Evolutionary conservation across 257 asterid genomes (phyloP).

Genomic region (Cynanchum wilfordii): DNA sequence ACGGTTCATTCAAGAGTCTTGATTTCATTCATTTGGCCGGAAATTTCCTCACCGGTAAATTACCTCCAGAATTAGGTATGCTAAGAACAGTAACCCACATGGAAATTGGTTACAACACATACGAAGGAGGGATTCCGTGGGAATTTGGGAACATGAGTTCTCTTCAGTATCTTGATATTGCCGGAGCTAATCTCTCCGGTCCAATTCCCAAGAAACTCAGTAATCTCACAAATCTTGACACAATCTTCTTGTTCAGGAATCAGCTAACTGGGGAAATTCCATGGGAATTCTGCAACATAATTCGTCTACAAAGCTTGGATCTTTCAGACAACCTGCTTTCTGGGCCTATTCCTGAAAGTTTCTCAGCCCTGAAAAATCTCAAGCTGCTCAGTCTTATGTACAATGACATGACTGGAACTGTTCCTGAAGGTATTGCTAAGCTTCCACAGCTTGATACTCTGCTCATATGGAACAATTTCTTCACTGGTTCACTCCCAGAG

Average conservation of each 20-base stretch:
- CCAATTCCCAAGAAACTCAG: constrained; percentile 52
- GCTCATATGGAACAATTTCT: constrained; percentile 83
- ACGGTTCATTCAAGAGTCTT: constrained; percentile 57
- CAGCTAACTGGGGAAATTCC: constrained; percentile 59
- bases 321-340: constrained; percentile 85
- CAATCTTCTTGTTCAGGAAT: constrained; percentile 85
- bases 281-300: constrained; percentile 51
- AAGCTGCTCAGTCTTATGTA: constrained; percentile 79
- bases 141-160: constrained; percentile 74
- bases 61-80: constrained; percentile 72
- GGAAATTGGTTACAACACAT: constrained; percentile 92
- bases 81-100: constrained; percentile 60
- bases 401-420: constrained; percentile 70
- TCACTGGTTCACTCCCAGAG: constrained; percentile 70
- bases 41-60: constrained; percentile 54
- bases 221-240: constrained; percentile 70
- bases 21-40: constrained; percentile 89
- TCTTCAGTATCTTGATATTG: constrained; percentile 82
- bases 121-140: constrained; percentile 80
- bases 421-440: constrained; percentile 69
- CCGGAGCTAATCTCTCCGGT: constrained; percentile 86
- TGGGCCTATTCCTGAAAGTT: constrained; percentile 74
- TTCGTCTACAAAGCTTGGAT: constrained; percentile 75
- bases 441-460: constrained; percentile 77
- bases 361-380: constrained; percentile 66